Evolutionary conservation across 2,329 filamentous ascomycete genomes (phyloP).

Genomic region (Alternaria alternata): DNA sequence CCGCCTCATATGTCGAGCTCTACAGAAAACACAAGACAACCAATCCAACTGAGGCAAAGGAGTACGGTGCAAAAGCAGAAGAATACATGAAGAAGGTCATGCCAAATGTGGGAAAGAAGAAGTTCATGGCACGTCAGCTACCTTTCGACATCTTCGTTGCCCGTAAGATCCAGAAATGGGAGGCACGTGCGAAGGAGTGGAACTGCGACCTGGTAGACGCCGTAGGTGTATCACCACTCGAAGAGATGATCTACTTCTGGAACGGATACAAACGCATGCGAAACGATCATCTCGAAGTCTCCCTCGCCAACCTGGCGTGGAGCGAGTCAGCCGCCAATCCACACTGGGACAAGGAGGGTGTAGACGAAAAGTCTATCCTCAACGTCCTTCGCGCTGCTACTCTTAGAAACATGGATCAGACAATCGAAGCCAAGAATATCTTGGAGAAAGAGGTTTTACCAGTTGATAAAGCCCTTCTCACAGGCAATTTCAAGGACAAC

Average conservation of each 20-base stretch:
- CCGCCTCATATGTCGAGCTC: constrained; percentile 77
- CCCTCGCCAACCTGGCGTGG: constrained; percentile 71
- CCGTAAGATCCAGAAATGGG: constrained; percentile 89
- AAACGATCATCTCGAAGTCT: constrained; percentile 68
- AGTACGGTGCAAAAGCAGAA: constrained; percentile 62
- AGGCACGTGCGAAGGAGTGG: constrained; percentile 74
- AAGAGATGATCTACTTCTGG: constrained; percentile 96
- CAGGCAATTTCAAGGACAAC: constrained; percentile 70
- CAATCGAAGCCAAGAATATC: constrained; percentile 70
- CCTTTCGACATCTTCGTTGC: constrained; percentile 88
- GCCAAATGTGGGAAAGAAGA: constrained; percentile 80
- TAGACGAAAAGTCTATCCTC: constrained; percentile 70
- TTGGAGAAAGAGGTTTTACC: constrained; percentile 70
- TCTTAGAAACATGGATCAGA: constrained; percentile 68
- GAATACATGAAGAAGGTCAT: constrained; percentile 76
- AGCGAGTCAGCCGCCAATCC: constrained; percentile 63
- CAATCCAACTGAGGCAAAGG: constrained; percentile 54
- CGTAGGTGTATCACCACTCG: constrained; percentile 78
- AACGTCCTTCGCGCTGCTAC: constrained; percentile 73
- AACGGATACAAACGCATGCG: constrained; percentile 86
- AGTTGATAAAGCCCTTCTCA: constrained; percentile 64
- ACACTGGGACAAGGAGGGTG: constrained; percentile 60
- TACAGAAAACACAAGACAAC: constrained; percentile 69
- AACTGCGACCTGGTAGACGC: constrained; percentile 75
- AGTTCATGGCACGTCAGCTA: constrained; percentile 86